Conservation (phyloP, 2,329 filamentous ascomycete species). For the Aspergillus sergii region DNA sequence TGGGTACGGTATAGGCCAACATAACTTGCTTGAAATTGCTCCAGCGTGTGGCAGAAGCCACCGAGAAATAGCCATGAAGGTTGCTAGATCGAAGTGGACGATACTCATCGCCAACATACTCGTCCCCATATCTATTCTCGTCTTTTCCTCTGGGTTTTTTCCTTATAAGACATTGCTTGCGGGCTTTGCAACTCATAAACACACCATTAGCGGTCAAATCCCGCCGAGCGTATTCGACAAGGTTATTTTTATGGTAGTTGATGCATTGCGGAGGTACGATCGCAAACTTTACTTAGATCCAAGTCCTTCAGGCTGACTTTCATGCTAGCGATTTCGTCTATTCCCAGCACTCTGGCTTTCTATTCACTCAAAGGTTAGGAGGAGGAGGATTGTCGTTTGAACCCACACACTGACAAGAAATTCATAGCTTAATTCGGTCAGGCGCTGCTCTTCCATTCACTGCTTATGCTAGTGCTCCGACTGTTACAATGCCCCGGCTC, state of each 20-base stretch:
- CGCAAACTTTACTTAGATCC: background rate
- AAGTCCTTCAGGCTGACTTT: constrained; percentile 20
- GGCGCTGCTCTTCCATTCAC: constrained; percentile 90
- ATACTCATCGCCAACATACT: constrained; percentile 73
- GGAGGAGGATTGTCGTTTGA: background rate
- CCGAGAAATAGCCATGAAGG: constrained; percentile 23
- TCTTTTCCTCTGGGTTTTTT: constrained; percentile 92
- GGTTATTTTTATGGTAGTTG: constrained; percentile 95
- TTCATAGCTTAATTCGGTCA: constrained; percentile 72
- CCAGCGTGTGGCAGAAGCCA: background rate
- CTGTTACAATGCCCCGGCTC: constrained; percentile 96
- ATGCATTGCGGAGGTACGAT: constrained; percentile 81
- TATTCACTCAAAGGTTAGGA: constrained; percentile 79
- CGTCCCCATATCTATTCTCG: constrained; percentile 71
- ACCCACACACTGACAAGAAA: constrained; percentile 8
- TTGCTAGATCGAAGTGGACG: constrained; percentile 27
- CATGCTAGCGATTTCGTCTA: constrained; percentile 85
- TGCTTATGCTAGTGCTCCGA: constrained; percentile 92
- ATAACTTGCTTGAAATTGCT: background rate
- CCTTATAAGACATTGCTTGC: constrained; percentile 94
- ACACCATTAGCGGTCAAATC: constrained; percentile 56
- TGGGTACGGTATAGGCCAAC: background rate
- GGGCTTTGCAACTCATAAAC: constrained; percentile 68
- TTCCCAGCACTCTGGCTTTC: constrained; percentile 75
- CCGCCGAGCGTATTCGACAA: constrained; percentile 79